A percentile compares a stretch with the other conserved stretches of the same genome.
Evolutionary conservation across 2,329 filamentous ascomycete species (phyloP).

Genomic region (Anthostomella pinea): DNA sequence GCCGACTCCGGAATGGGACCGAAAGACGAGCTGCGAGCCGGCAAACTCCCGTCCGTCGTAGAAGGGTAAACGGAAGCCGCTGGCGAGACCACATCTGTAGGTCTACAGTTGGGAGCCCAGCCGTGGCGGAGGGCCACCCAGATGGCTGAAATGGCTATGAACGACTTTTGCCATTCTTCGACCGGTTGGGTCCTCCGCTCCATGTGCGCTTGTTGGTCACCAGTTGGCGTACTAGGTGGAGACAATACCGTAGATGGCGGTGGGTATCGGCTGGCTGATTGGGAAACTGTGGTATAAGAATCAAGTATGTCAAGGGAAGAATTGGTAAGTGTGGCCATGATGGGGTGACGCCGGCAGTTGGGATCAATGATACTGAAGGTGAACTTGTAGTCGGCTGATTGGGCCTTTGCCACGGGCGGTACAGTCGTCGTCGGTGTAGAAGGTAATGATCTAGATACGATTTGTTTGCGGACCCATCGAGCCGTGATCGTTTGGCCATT

Average conservation of each 20-base stretch:
- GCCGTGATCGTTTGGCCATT: slow-evolving; percentile 59
- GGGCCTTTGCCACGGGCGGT: slow-evolving; percentile 22
- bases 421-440: slow-evolving; percentile 19
- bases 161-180: slow-evolving; percentile 42
- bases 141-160: slow-evolving; percentile 51
- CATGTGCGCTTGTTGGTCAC: slow-evolving; percentile 10
- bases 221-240: slow-evolving; percentile 12
- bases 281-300: slow-evolving; percentile 57
- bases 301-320: slow-evolving; percentile 67
- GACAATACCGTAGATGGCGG: slow-evolving; percentile 37
- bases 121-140: slow-evolving; percentile 50
- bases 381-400: slow-evolving; percentile 53
- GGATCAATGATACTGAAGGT: slow-evolving; percentile 77
- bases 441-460: slow-evolving; percentile 27
- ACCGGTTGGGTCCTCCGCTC: slow-evolving; percentile 37
- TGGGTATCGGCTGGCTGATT: slow-evolving; percentile 47
- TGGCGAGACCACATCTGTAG: slow-evolving; percentile 24
- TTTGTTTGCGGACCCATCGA: slow-evolving; percentile 62
- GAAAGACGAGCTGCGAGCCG: slow-evolving; percentile 19
- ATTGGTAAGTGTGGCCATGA: slow-evolving; percentile 66
- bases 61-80: slow-evolving; percentile 9
- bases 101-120: slow-evolving; percentile 37
- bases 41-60: slow-evolving; percentile 5
- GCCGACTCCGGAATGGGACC: slow-evolving; percentile 17
- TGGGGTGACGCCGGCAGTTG: slow-evolving; percentile 66